phyloP scores from a whole-genome alignment of 495 filamentous ascomycete genomes.

The Hypoxylon lienhwacheense region DNA sequence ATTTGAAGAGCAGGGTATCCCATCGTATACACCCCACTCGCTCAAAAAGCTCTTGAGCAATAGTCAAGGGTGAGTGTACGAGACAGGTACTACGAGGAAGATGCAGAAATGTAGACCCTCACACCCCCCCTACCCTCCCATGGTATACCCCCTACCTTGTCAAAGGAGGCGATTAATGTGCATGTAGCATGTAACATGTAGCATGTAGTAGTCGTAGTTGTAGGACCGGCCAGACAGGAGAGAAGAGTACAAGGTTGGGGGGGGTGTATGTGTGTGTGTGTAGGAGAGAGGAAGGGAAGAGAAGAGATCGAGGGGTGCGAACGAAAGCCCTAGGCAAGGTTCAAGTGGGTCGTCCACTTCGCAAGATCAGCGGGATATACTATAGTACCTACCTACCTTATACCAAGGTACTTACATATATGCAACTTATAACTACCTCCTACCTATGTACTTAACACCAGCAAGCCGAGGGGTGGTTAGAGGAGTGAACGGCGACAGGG shows the following conservation, averaged over 20 bases:
- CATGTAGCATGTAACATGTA: conserved; percentile 24
- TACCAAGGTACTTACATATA: no score
- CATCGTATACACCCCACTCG: conserved; percentile 29
- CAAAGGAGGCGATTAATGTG: conserved; percentile 34
- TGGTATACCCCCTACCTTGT: conserved; percentile 27
- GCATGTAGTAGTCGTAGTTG: no score
- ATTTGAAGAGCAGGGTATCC: conserved; percentile 23
- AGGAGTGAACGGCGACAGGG: conserved; percentile 22
- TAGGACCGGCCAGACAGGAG: conserved; percentile 30
- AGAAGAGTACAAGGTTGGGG: conserved; percentile 24
- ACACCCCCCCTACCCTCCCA: no score
- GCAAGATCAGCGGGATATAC: conserved; percentile 37
- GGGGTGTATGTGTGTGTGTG: background rate
- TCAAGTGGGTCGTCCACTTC: conserved; percentile 20
- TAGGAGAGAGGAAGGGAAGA: background rate
- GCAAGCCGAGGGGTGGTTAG: conserved; percentile 24
- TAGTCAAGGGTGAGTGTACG: no score
- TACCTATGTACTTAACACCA: no score
- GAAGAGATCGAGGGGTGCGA: conserved; percentile 29
- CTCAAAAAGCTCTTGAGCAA: no score
- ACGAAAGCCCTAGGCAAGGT: conserved; percentile 8
- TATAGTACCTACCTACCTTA: conserved; percentile 3
- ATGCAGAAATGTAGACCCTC: conserved; percentile 14
- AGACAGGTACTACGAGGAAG: conserved; percentile 27
- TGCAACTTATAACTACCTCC: no score